Evolutionary conservation across 1,284 basidiomycete genomes (phyloP), one percentile per base, ranked within the genome.

Genomic region (Tilletia horrida): DNA sequence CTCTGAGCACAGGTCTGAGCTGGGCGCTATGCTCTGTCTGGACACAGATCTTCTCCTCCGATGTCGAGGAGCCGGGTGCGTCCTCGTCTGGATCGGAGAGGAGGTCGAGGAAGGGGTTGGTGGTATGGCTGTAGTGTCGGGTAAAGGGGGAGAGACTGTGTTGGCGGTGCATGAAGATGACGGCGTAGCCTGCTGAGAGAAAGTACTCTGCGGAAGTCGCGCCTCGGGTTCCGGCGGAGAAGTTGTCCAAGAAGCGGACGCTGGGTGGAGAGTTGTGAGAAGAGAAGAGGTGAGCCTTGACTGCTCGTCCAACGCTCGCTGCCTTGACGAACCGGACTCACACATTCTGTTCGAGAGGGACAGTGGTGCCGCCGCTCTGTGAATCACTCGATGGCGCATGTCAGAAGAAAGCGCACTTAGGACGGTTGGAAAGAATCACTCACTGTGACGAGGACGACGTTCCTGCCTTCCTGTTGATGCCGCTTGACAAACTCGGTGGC

Each of bases 181-280:
- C 96, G 25, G 94, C 93, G 84, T 98, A 98, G 71, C 90, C 91
- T 1, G 90, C 88, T 3, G 82, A 87, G 67, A 98, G 87, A 82
- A 98, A 97, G 85, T 98, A 97, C 83, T 98, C 95, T 1, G 95
- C 95, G 3, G 94, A 97, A 0, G 95, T 94, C 35, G 96, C 92
- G 44, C 96, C 95, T 80, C 95, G 87, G 16, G 96, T 98, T 63
- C 95, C 94, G 65, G 96, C 96, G 81, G 93, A 96, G 83, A 97
- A 98, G 85, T 98, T 98, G 83, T 98, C 95, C 35, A 98, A 86
- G 83, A 97, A 98, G 63, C 96, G 92, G 57, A 98, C 95, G 72
- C 93, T 97, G 82, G 59, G 82, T 64, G 35, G 31, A 42, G 45
- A 31, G 67, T 31, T n/a, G n/a, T n/a, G n/a, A n/a, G n/a, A n/a